Conservation (phyloP, 768 basidiomycete species). For the Lactarius sp. region DNA sequence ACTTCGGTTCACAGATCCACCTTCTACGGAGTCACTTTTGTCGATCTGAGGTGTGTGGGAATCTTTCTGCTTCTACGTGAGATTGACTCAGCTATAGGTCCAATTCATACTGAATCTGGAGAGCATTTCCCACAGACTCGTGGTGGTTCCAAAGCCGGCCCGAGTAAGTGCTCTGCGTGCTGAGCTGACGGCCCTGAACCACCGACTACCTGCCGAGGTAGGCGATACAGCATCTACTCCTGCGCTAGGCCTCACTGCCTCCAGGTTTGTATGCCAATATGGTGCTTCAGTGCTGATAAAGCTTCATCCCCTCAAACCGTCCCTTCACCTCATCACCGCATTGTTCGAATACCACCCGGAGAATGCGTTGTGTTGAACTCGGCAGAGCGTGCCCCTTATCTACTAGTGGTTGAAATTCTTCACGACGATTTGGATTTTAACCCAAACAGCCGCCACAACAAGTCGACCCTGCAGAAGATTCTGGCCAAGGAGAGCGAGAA, state of each 20-base stretch:
- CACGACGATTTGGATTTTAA: slow-evolving; percentile 91
- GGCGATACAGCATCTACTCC: slow-evolving; percentile 20
- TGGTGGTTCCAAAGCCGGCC: slow-evolving; percentile 90
- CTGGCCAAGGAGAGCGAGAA: slow-evolving; percentile 60
- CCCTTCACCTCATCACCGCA: slow-evolving; percentile 79
- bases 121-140: slow-evolving; percentile 84
- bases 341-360: slow-evolving; percentile 95
- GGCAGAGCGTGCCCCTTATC: slow-evolving; percentile 91
- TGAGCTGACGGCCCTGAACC: slow-evolving; percentile 91
- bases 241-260: slow-evolving; percentile 15
- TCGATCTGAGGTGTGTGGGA: slow-evolving; percentile 65
- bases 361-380: slow-evolving; percentile 98
- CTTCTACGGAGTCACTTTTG: slow-evolving; percentile 84
- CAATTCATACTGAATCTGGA: slow-evolving; percentile 86
- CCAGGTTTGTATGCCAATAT: slow-evolving; percentile 84
- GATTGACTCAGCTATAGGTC: slow-evolving; percentile 44
- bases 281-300: slow-evolving; percentile 72
- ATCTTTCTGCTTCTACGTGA: background rate
- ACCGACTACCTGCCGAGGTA: slow-evolving; percentile 94
- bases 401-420: slow-evolving; percentile 88
- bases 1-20: slow-evolving; percentile 58
- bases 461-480: slow-evolving; percentile 77
- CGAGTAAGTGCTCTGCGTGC: slow-evolving; percentile 95
- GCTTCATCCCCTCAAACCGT: slow-evolving; percentile 37
- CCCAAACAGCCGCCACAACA: slow-evolving; percentile 74